These are phyloP conservation scores for Pelagophyceae sp. DNA, from an alignment of 352 stramenopile genomes.

Conservation along the genomic window DNA sequence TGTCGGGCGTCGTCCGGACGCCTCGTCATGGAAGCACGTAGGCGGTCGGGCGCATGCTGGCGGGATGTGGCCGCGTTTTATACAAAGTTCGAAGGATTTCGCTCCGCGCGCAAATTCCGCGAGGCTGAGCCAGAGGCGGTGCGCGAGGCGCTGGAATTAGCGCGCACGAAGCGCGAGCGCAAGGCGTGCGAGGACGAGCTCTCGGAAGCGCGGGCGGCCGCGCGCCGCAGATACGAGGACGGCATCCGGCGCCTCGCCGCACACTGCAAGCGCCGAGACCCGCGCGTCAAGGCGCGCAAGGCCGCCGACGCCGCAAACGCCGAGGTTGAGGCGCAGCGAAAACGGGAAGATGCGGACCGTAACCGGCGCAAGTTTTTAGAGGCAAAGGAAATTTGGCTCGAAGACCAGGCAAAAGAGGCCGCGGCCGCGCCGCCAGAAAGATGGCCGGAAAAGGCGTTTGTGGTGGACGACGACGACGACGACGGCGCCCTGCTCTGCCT, in stretches of 20 bases:
- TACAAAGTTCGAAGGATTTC: background rate
- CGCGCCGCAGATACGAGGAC: background rate
- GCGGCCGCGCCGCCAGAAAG: background rate
- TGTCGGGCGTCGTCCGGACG: too few relatives aligned
- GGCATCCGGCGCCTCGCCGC: background rate
- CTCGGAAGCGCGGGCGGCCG: background rate
- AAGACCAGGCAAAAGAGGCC: background rate
- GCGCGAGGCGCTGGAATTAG: background rate
- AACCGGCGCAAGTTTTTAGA: background rate
- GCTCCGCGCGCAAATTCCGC: background rate
- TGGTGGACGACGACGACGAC: conserved; percentile 3
- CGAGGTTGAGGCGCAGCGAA: background rate
- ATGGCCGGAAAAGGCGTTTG: background rate
- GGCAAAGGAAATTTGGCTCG: background rate
- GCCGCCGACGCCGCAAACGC: background rate
- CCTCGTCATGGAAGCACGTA: too few relatives aligned
- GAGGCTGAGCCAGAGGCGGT: background rate
- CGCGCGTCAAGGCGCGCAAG: background rate
- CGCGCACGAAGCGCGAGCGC: background rate
- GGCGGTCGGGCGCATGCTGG: background rate
- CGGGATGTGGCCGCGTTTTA: background rate
- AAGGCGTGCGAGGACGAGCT: background rate
- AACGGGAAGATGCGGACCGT: background rate
- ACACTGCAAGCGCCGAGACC: conserved; percentile 14
- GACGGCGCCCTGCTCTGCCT: background rate